These are phyloP conservation scores for Plasmodium sp. DNA, from an alignment of 169 alveolate species.

Conservation along the genomic window DNA sequence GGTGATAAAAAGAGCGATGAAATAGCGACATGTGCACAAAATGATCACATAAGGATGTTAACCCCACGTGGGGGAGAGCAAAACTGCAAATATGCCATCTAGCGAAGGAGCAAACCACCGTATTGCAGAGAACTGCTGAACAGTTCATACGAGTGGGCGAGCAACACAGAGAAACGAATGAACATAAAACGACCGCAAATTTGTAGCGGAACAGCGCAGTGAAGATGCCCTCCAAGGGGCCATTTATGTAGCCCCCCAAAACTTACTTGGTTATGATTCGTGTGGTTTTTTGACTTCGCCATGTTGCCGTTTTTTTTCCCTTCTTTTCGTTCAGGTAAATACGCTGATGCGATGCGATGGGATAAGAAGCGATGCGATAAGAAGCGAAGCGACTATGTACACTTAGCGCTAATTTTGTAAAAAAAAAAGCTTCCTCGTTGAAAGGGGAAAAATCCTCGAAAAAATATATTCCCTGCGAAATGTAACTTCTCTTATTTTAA, in stretches of 20 bases:
- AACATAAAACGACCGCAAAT: neutral
- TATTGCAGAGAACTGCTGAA: neutral
- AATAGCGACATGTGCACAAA: neutral
- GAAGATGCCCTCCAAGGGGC: neutral
- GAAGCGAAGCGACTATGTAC: neutral
- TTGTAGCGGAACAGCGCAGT: neutral
- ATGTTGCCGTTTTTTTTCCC: constrained; percentile 28
- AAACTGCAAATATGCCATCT: neutral
- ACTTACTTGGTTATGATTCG: constrained; percentile 89
- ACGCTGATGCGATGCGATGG: neutral
- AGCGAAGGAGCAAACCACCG: neutral
- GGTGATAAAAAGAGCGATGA: neutral
- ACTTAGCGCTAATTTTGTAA: neutral
- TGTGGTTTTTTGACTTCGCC: constrained; percentile 91
- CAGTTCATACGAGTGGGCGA: neutral
- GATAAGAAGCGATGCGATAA: no score
- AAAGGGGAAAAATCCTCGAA: neutral
- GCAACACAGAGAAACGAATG: neutral
- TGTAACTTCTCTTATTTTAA: neutral
- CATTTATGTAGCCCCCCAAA: neutral
- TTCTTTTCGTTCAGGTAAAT: neutral
- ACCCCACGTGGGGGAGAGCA: no score
- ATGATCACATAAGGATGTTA: neutral
- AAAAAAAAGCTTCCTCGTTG: neutral
- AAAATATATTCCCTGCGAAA: neutral